phyloP scores from a whole-genome alignment of 2,329 filamentous ascomycete genomes.

The Calonectria pseudoturangicola region DNA sequence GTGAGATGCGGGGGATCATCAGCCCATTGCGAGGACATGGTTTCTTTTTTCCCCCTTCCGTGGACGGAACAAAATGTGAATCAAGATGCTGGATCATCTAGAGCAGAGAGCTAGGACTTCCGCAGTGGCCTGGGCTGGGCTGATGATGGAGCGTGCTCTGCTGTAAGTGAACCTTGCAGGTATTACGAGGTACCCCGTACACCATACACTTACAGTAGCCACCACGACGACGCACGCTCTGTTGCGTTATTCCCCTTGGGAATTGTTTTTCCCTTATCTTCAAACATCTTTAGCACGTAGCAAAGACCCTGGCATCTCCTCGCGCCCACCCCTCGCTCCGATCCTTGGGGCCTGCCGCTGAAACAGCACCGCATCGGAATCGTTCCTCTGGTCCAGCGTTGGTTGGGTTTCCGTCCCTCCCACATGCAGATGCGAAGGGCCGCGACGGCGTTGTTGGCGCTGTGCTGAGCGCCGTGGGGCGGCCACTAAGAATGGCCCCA shows the following conservation, averaged over 20 bases:
- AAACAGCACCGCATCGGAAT: constrained; percentile 22
- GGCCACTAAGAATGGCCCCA: constrained; percentile 25
- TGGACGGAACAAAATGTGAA: background rate
- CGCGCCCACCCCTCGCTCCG: background rate
- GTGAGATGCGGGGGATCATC: background rate
- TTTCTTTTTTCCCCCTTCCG: background rate
- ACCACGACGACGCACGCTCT: background rate
- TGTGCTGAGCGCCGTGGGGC: constrained; percentile 29
- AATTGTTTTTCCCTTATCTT: background rate
- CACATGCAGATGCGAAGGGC: constrained; percentile 15
- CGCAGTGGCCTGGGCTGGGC: background rate
- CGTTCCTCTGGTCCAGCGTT: constrained; percentile 10
- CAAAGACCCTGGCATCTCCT: background rate
- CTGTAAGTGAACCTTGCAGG: constrained; percentile 17
- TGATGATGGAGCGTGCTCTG: background rate
- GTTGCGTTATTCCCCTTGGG: background rate
- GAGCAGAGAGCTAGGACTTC: background rate
- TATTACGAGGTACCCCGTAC: too few relatives aligned
- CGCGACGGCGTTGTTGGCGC: constrained; percentile 15
- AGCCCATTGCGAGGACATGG: constrained; percentile 13
- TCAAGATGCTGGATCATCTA: background rate
- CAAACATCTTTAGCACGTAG: constrained; percentile 9
- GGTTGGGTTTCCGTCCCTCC: constrained; percentile 20
- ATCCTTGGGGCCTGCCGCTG: background rate
- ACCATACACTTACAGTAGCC: too few relatives aligned